A percentile compares a stretch with the other conserved stretches of the same genome.
Conservation (phyloP, 208 protist genomes). For the Wallacemonas sp. region DNA sequence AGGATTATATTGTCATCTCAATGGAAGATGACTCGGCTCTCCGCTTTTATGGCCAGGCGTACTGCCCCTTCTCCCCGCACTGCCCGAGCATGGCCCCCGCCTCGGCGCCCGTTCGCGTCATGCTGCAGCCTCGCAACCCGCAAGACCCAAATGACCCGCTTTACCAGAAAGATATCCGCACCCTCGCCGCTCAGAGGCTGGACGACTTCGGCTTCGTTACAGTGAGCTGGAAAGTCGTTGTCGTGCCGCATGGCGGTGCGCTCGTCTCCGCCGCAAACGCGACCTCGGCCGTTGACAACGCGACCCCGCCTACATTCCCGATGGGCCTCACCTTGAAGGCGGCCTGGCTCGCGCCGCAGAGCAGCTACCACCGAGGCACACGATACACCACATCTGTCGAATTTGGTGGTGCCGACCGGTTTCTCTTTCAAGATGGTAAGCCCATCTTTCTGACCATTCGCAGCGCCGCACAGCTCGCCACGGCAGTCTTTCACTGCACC, state of each 20-base stretch:
- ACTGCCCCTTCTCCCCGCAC: constrained; percentile 75
- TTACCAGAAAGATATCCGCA: constrained; percentile 52
- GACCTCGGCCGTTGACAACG: neutral
- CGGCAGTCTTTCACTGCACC: constrained; percentile 62
- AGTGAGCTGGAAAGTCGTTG: constrained; percentile 64
- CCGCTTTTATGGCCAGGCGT: constrained; percentile 62
- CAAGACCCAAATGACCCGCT: constrained; percentile 58
- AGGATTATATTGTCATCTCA: constrained; percentile 36
- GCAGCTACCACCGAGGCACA: constrained; percentile 39
- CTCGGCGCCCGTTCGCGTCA: constrained; percentile 52
- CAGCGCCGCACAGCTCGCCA: constrained; percentile 31
- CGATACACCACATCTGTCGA: constrained; percentile 74
- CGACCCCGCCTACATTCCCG: constrained; percentile 40
- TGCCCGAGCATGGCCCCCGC: constrained; percentile 34
- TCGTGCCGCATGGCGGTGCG: constrained; percentile 71
- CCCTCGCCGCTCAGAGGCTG: constrained; percentile 43
- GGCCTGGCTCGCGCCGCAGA: constrained; percentile 58
- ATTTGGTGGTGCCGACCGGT: constrained; percentile 59
- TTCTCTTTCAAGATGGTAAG: constrained; percentile 38
- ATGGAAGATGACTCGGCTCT: constrained; percentile 27
- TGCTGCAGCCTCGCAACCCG: constrained; percentile 76
- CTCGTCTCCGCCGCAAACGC: constrained; percentile 18
- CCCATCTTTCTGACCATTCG: constrained; percentile 60
- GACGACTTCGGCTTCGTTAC: constrained; percentile 86
- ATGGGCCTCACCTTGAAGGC: constrained; percentile 73